These are phyloP conservation scores for Pelargonium australe DNA, from an alignment of 441 rosid species.

Conservation along the genomic window DNA sequence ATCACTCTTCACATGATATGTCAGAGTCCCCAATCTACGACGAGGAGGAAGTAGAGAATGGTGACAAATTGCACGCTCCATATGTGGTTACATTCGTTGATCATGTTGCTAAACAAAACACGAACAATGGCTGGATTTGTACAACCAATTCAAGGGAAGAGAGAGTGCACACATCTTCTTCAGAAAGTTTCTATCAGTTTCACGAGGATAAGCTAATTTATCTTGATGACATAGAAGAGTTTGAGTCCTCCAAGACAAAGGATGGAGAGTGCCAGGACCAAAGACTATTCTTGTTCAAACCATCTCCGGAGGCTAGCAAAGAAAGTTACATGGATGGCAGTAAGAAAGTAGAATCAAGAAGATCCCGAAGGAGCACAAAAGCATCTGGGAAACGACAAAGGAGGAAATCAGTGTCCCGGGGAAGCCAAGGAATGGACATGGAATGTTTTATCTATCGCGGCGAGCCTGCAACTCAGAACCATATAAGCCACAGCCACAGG, in stretches of 20 bases:
- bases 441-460: conserved; percentile 37
- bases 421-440: conserved; percentile 28
- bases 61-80: conserved; percentile 8
- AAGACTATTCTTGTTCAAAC: conserved; percentile 57
- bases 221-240: conserved; percentile 50
- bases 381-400: conserved; percentile 29
- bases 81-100: conserved; percentile 17
- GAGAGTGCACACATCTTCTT: conserved; percentile 25
- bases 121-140: conserved; percentile 8
- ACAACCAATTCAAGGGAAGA: conserved; percentile 10
- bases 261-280: conserved; percentile 42
- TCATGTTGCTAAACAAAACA: conserved; percentile 22
- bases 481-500: conserved; percentile 14
- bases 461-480: conserved; percentile 24
- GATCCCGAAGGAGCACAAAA: conserved; percentile 21
- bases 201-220: conserved; percentile 35
- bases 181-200: conserved; percentile 36
- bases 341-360: conserved; percentile 24
- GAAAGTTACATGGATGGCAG: conserved; percentile 14
- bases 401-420: conserved; percentile 32
- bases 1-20: conserved; percentile 26
- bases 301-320: conserved; percentile 6
- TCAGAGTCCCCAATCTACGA: conserved; percentile 13
- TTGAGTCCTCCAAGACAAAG: conserved; percentile 23
- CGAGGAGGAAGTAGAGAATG: conserved; percentile 14